Base-by-base conservation (phyloP, 352 stramenopile species). In the Phytophthora ramorum region DNA sequence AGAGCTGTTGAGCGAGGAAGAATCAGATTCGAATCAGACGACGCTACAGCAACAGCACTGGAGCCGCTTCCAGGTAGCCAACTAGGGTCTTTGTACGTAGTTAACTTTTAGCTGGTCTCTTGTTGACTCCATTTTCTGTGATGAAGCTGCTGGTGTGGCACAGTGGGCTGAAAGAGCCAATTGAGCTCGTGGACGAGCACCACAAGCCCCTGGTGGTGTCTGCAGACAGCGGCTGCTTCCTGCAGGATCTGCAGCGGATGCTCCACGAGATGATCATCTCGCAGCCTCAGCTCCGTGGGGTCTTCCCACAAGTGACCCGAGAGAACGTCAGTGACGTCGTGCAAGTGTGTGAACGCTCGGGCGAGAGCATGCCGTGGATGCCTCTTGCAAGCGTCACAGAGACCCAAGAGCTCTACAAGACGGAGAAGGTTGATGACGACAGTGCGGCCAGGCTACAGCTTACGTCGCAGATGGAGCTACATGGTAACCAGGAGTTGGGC, bases 341-440 rank as follows among this genome's bases (percentile, higher is more conserved):
- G 22, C 83, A 82, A 56, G 72, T 90, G 28, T 78, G 78, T 47
- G 74, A 75, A 53, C 76, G 73, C 24, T 45, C 57, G 32, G 52
- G 57, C 9, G 73, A 83, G 14, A 58, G 69, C 16, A 53, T 57
- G 24, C 41, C 72, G 19, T 91, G 81, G 84, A 37, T 58, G 24
- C 64, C 74, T 47, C 55, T 90, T 20, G n/a, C 46, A n/a, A 10
- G 0, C 12, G 6, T n/a, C 17, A 2, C 16, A 19, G 6, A 47
- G 3, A 8, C 16, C 17, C 52, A 71, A n/a, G 53, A 70, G 1
- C 22, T 61, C n/a, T 60, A 35, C 9, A 19, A 30, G 7, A 22
- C 12, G 13, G n/a, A 43, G 20, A 3, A 30, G 3, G 34, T n/a
- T 8, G 19, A 17, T 7, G 45, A 24, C 2, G 13, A 45, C 5